Evolutionary conservation across 352 stramenopile genomes (phyloP).

Genomic region (Pythium monospermum): DNA sequence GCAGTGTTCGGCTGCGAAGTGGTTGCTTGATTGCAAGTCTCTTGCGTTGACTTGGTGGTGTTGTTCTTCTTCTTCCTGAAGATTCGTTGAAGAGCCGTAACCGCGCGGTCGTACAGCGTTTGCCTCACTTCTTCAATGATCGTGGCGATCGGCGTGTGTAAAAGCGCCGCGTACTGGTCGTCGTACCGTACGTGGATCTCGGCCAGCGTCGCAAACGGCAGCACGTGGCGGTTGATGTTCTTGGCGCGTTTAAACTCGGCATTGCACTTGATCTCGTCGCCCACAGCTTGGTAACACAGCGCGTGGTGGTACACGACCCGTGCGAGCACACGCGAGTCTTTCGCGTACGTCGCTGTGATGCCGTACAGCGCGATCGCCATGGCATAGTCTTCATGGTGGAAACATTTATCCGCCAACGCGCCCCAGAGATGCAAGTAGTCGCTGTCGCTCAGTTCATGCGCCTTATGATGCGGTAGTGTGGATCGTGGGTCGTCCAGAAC

Average conservation of each 20-base stretch:
- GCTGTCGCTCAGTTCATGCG: slow-evolving; percentile 33
- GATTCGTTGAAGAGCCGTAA: slow-evolving; percentile 54
- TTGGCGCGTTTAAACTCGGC: slow-evolving; percentile 64
- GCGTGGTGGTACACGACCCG: slow-evolving; percentile 51
- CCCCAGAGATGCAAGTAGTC: slow-evolving; percentile 55
- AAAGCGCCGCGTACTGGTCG: slow-evolving; percentile 37
- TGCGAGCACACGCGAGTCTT: slow-evolving; percentile 51
- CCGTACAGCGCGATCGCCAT: slow-evolving; percentile 60
- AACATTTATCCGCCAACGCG: slow-evolving; percentile 54
- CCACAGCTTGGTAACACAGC: slow-evolving; percentile 48
- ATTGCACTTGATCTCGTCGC: slow-evolving; percentile 40
- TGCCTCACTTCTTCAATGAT: slow-evolving; percentile 56
- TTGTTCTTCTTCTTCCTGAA: slow-evolving; percentile 41
- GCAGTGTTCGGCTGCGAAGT: too few species aligned
- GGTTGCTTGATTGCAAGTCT: neutral
- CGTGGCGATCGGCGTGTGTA: slow-evolving; percentile 37
- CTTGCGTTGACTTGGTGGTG: neutral
- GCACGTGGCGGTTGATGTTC: slow-evolving; percentile 59
- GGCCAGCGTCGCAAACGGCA: slow-evolving; percentile 31
- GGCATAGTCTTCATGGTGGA: slow-evolving; percentile 57
- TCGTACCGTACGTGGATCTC: slow-evolving; percentile 44
- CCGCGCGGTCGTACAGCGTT: slow-evolving; percentile 53
- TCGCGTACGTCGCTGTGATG: slow-evolving; percentile 53
- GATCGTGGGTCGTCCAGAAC: too few species aligned
- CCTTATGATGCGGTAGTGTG: slow-evolving; percentile 23